Base-by-base conservation (phyloP, 805 yeast species). In the Candida bentonensis region DNA sequence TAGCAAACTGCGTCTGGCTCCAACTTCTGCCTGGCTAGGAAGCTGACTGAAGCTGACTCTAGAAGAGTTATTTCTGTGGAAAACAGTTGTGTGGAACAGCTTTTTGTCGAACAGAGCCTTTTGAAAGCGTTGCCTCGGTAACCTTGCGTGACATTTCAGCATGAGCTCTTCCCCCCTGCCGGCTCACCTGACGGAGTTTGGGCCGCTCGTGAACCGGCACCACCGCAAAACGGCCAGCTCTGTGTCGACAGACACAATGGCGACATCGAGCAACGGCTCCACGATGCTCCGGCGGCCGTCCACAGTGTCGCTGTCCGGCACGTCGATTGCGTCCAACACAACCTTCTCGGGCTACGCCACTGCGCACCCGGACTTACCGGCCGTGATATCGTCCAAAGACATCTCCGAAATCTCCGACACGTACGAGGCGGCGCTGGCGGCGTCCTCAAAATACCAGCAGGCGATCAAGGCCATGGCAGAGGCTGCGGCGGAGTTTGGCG, bases 401-500 rank as follows among this genome's bases (percentile, higher is more conserved):
- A 72, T 81, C 42, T 61, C 65, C 4, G 62, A 65, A 25, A 74
- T 79, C 1, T 59, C 73, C 9, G 63, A 60, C 9, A 65, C 73
- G 2, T 77, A 76, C 52, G 58, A 63, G n/a, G 66, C 67, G 5
- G 63, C 79, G 28, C 50, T 75, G 15, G 54, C 52, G 2, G 70
- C 76, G 42, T 73, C 80, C 9, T 61, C 58, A 21, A 54, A 62
- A 44, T 70, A 78, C 59, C 53, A 73, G 41, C 52, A 62, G 25
- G 69, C 82, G 23, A 56, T 81, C 52, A 44, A 60, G 34, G 52
- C 56, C 40, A 65, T 76, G 49, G 64, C 86, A 1, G 60, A 61
- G 15, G 79, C 85, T 0, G 80, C 92, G 4, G 78, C 79, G 21
- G 78, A 75, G 42, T 74, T 86, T 54, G 94, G 92, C 1, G 61